Base-by-base conservation (phyloP, 345 rosid species). In the Bruguiera parviflora region DNA sequence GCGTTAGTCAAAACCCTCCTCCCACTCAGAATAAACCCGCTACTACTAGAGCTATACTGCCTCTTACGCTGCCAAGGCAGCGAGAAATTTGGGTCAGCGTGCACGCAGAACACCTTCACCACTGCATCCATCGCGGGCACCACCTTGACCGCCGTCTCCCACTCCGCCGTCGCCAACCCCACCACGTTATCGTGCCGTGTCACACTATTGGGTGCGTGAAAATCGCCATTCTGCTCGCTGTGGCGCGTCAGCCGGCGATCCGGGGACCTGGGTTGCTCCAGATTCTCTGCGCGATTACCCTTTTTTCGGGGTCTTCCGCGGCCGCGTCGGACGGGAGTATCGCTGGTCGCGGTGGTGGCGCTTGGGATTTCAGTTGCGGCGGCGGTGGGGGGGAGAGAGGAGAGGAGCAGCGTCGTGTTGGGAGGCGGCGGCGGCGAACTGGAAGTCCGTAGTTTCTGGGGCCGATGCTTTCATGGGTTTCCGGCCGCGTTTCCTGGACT, bases 41-140 rank as follows among this genome's bases (percentile, higher is more conserved):
- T 91, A 32, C 94, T 91, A 70, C 91, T 89, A 19, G 97, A 87
- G 67, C 94, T 89, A 59, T 89, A 93, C 82, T 93, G 97, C 29
- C 94, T 71, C 72, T 93, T 90, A 75, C 96, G 78, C 74, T 93
- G 98, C 98, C 98, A 93, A 3, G 97, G 91, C 5, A 89, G 79
- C 8, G 97, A 93, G 79, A 86, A 93, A 76, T 93, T 93, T 2
- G 98, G 98, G 70, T 90, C 96, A 8, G 98, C 87, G 43, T 90
- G 98, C 32, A 89, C 97, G 28, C 98, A 93, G 53, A 93, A 90
- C 39, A 93, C 94, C 73, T 93, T 93, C 52, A 93, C 98, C 8
- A 91, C 98, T 28, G 98, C 88, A 51, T 92, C 96, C 98, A 92
- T 92, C 4, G 91, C 81, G 18, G 93, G 93, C 9, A 85, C 83